These are phyloP conservation scores for Mycosphaerella sp. DNA, from an alignment of 2,329 filamentous ascomycete genomes.

Conservation along the genomic window DNA sequence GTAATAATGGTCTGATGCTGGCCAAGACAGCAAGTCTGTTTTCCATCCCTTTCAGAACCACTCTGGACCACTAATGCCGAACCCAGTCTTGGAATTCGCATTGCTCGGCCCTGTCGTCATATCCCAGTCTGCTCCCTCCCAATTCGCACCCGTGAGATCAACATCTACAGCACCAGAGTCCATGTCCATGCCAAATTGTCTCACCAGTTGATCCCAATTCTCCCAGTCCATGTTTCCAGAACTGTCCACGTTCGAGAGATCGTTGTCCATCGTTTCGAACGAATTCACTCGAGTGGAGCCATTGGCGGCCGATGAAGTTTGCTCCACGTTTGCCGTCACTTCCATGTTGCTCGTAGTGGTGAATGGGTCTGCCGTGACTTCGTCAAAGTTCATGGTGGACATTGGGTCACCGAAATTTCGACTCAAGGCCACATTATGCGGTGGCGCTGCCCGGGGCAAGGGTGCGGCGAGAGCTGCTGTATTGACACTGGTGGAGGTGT, in stretches of 20 bases:
- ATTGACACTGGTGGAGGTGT: not conserved
- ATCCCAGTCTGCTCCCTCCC: conserved; percentile 15
- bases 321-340: conserved; percentile 5
- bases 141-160: conserved; percentile 5
- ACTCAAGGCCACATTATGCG: conserved; percentile 7
- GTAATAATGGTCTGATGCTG: too few relatives aligned
- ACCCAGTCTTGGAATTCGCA: conserved; percentile 25
- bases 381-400: conserved; percentile 15
- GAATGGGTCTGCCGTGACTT: conserved; percentile 6
- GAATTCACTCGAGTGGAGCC: conserved; percentile 21
- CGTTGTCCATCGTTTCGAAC: conserved; percentile 22
- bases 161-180: conserved; percentile 20
- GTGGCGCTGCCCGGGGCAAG: not conserved
- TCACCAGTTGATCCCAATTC: conserved; percentile 44
- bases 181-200: conserved; percentile 42
- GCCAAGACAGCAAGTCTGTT: not conserved
- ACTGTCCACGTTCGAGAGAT: conserved; percentile 33
- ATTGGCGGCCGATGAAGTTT: not conserved
- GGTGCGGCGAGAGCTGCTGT: conserved; percentile 10
- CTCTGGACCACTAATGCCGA: conserved; percentile 26
- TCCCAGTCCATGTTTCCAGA: conserved; percentile 42
- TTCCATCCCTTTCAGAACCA: conserved; percentile 23
- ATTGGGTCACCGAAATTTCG: conserved; percentile 13
- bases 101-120: conserved; percentile 10
- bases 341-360: not conserved